Evolutionary conservation across 2,329 filamentous ascomycete species (phyloP).

Genomic region (Ceratocystis diversiconidia): DNA sequence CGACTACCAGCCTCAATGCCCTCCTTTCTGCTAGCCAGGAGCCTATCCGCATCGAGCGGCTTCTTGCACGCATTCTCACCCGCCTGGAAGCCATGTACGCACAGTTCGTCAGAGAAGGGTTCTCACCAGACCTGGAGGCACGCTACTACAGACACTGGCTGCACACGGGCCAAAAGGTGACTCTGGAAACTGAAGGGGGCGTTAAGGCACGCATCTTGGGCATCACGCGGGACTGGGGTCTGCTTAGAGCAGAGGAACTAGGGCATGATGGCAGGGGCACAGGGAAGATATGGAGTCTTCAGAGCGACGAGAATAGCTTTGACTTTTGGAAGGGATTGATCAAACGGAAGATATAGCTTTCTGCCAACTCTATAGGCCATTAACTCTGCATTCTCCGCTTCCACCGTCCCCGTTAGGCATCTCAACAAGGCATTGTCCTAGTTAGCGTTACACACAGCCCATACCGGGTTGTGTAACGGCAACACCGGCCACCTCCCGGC

Average conservation of each 20-base stretch:
- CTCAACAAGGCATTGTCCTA: no score
- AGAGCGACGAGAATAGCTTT: slow-evolving; percentile 97
- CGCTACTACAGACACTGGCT: slow-evolving; percentile 77
- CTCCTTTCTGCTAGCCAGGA: slow-evolving; percentile 38
- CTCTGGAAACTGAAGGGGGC: slow-evolving; percentile 67
- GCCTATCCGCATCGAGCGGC: slow-evolving; percentile 58
- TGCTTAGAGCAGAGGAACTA: slow-evolving; percentile 73
- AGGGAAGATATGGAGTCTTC: slow-evolving; percentile 66
- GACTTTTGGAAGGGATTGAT: slow-evolving; percentile 89
- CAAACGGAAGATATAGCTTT: slow-evolving; percentile 53
- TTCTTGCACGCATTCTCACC: slow-evolving; percentile 68
- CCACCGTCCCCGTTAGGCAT: no score
- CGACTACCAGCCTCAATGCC: slow-evolving; percentile 74
- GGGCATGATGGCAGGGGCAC: slow-evolving; percentile 57
- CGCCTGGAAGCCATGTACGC: slow-evolving; percentile 65
- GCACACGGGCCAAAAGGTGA: slow-evolving; percentile 58
- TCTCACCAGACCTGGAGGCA: slow-evolving; percentile 55
- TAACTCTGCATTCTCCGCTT: no score
- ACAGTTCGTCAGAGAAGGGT: slow-evolving; percentile 61
- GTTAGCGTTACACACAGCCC: no score
- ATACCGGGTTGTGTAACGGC: no score
- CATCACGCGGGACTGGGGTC: slow-evolving; percentile 82
- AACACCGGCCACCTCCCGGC: no score
- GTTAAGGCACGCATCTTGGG: slow-evolving; percentile 64
- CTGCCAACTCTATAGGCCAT: background rate